phyloP scores from a whole-genome alignment of 148 eudicot species.

The Fagopyrum homotropicum region DNA sequence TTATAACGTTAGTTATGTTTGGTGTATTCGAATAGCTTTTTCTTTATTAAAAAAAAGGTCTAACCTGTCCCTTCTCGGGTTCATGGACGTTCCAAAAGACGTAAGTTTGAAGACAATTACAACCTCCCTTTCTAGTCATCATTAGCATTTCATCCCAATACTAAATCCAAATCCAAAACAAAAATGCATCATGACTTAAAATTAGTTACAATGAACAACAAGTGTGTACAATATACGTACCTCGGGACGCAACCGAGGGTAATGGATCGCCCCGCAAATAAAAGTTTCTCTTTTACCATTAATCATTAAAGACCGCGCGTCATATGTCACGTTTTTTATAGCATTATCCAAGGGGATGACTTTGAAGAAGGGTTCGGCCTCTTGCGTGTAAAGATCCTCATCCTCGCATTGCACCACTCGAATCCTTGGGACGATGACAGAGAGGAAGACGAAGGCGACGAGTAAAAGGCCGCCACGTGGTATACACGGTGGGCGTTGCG shows the following conservation, averaged over 20 bases:
- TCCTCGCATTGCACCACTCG: not conserved
- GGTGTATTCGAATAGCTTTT: too few relatives aligned
- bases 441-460: not conserved
- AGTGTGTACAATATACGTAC: constrained; percentile 12
- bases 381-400: not conserved
- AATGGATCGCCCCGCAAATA: constrained; percentile 52
- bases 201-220: not conserved
- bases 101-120: constrained; percentile 39
- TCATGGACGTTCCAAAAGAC: constrained; percentile 40
- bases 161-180: constrained; percentile 6
- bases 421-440: not conserved
- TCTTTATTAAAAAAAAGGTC: not conserved
- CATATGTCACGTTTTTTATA: constrained; percentile 23
- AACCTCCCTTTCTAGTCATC: constrained; percentile 34
- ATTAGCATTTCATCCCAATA: constrained; percentile 30
- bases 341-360: not conserved
- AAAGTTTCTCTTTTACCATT: constrained; percentile 38
- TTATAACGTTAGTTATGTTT: too few relatives aligned
- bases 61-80: constrained; percentile 35
- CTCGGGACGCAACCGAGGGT: constrained; percentile 34
- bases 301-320: constrained; percentile 35
- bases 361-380: not conserved
- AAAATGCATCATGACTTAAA: not conserved
- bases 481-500: not conserved
- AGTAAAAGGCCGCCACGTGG: not conserved